Conservation (phyloP, 768 basidiomycete genomes). For the Collybiopsis luxurians region DNA sequence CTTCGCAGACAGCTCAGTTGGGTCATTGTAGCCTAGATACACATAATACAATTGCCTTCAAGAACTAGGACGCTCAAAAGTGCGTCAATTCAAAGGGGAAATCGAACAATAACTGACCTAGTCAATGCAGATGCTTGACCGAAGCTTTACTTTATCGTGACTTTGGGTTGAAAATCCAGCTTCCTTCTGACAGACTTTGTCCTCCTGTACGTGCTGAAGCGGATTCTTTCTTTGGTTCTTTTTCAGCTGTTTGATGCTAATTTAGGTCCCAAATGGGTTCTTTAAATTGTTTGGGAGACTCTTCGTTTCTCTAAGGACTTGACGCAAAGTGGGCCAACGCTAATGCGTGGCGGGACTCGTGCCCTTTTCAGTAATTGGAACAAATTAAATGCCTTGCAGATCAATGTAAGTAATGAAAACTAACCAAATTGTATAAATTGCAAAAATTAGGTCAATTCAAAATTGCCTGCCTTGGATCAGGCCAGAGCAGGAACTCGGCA, state of each 20-base stretch:
- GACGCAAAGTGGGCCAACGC: neutral
- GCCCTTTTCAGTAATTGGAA: too few relatives aligned
- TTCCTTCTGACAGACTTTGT: constrained; percentile 77
- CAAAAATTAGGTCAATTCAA: too few relatives aligned
- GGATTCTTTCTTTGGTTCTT: neutral
- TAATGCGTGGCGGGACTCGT: too few relatives aligned
- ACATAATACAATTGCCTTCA: constrained; percentile 68
- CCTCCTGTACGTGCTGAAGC: constrained; percentile 62
- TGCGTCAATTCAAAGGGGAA: constrained; percentile 20
- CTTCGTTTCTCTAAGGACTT: neutral
- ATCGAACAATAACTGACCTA: neutral
- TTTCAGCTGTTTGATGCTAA: neutral
- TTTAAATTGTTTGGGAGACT: neutral
- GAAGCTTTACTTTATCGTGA: constrained; percentile 74
- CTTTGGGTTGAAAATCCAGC: constrained; percentile 57
- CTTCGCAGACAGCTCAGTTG: neutral
- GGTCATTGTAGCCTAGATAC: constrained; percentile 17
- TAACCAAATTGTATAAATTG: too few relatives aligned
- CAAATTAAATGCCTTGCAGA: too few relatives aligned
- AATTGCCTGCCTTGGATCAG: too few relatives aligned
- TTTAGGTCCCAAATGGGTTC: constrained; percentile 72
- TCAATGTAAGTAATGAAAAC: too few relatives aligned
- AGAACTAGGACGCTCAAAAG: constrained; percentile 69
- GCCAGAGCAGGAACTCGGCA: too few relatives aligned
- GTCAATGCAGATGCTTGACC: constrained; percentile 61